Conservation (phyloP, 2,329 filamentous ascomycete genomes). For the Alternaria sp. region DNA sequence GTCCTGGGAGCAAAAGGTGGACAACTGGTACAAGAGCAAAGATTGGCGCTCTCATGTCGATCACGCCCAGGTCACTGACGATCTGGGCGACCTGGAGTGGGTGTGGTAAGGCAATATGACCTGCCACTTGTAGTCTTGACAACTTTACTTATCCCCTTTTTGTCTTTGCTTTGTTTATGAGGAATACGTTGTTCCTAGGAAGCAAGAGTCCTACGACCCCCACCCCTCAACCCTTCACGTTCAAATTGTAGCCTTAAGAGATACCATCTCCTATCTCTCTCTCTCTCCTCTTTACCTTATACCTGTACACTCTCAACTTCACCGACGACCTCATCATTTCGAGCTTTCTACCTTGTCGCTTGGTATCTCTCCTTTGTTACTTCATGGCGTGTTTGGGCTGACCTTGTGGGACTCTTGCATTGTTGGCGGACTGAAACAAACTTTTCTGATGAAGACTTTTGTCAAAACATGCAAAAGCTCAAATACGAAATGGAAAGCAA, state of each 20-base stretch:
- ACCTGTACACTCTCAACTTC: conserved; percentile 35
- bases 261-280: conserved; percentile 51
- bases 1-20: conserved; percentile 49
- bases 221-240: conserved; percentile 25
- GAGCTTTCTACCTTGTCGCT: conserved; percentile 33
- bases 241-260: conserved; percentile 51
- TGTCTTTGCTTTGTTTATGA: conserved; percentile 33
- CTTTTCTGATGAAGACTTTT: conserved; percentile 32
- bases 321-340: conserved; percentile 27
- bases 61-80: conserved; percentile 59
- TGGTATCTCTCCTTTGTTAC: conserved; percentile 50
- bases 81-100: conserved; percentile 87
- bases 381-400: conserved; percentile 25
- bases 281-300: conserved; percentile 34
- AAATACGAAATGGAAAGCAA: conserved; percentile 27
- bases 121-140: conserved; percentile 65
- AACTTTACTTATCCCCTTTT: conserved; percentile 49
- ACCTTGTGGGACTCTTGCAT: conserved; percentile 30
- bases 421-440: conserved; percentile 30
- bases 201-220: conserved; percentile 38
- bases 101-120: conserved; percentile 82
- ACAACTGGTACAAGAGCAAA: conserved; percentile 57
- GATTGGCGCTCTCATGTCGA: conserved; percentile 60
- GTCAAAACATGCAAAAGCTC: conserved; percentile 28
- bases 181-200: conserved; percentile 31